Evolutionary conservation across 2,329 filamentous ascomycete genomes (phyloP).

Genomic region (Dactylella cylindrospora): DNA sequence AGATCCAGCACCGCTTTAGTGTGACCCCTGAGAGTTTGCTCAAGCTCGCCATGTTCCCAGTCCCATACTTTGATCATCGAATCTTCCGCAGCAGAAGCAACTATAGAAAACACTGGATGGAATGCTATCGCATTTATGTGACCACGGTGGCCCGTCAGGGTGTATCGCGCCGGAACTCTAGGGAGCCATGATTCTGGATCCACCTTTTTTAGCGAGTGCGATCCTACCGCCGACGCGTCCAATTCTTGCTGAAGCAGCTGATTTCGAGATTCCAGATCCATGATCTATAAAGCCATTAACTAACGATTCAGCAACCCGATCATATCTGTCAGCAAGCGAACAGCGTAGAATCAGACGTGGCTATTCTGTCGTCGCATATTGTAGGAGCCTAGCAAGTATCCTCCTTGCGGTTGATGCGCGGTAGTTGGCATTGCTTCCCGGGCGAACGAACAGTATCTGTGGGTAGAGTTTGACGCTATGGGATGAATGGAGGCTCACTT

Average conservation of each 20-base stretch:
- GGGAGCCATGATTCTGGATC: conserved; percentile 87
- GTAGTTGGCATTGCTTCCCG: neutral
- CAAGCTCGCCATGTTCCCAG: conserved; percentile 88
- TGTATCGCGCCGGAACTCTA: conserved; percentile 76
- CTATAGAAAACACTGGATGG: conserved; percentile 84
- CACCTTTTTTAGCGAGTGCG: conserved; percentile 75
- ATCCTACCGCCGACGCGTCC: conserved; percentile 77
- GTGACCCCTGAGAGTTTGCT: conserved; percentile 87
- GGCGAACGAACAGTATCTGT: neutral
- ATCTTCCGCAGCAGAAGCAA: conserved; percentile 89
- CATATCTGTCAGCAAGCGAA: conserved; percentile 33
- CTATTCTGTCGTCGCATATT: too few relatives aligned
- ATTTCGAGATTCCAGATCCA: conserved; percentile 83
- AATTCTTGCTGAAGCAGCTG: conserved; percentile 75
- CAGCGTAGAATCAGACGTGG: conserved; percentile 31
- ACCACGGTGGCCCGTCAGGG: conserved; percentile 76
- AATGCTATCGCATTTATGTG: conserved; percentile 87
- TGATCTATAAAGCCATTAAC: conserved; percentile 64
- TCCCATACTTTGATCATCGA: conserved; percentile 97
- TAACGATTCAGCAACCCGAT: conserved; percentile 41
- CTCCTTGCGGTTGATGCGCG: too few relatives aligned
- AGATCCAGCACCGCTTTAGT: conserved; percentile 85
- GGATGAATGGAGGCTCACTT: conserved; percentile 62
- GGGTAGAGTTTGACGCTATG: neutral
- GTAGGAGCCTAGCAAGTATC: too few relatives aligned